A percentile compares a stretch with the other conserved stretches of the same genome.
Evolutionary conservation across 1,139 yeast genomes (phyloP).

Genomic region (Kurtzmaniella quercitrusa): DNA sequence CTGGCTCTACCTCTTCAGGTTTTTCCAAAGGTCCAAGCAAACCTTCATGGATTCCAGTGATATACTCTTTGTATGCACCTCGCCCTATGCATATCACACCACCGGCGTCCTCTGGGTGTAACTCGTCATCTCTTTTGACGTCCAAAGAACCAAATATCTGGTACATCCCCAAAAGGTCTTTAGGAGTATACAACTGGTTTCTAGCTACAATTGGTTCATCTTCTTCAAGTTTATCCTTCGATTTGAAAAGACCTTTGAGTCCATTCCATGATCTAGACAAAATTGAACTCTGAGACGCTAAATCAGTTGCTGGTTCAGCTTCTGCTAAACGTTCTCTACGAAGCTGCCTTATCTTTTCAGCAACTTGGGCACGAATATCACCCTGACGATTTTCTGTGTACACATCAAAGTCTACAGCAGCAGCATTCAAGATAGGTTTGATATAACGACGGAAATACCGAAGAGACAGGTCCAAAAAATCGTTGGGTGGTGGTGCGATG

Average conservation of each 20-base stretch:
- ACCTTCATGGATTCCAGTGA: slow-evolving; percentile 91
- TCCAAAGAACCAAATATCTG: slow-evolving; percentile 30
- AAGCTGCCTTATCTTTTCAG: slow-evolving; percentile 72
- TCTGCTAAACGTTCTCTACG: slow-evolving; percentile 36
- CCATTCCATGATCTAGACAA: slow-evolving; percentile 4
- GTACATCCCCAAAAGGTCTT: slow-evolving; percentile 58
- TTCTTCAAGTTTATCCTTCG: slow-evolving; percentile 15
- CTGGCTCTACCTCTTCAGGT: slow-evolving; percentile 33
- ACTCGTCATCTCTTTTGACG: slow-evolving; percentile 46
- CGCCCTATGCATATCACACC: slow-evolving; percentile 92
- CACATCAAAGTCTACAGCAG: slow-evolving; percentile 82
- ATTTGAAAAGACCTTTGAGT: not conserved
- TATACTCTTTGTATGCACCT: slow-evolving; percentile 91
- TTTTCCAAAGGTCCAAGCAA: slow-evolving; percentile 83
- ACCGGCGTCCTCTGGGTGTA: slow-evolving; percentile 51
- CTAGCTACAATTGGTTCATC: slow-evolving; percentile 22
- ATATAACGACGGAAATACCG: slow-evolving; percentile 73
- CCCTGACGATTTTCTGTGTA: slow-evolving; percentile 81
- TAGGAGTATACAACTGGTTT: slow-evolving; percentile 44
- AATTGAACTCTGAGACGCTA: not conserved
- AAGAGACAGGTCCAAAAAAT: slow-evolving; percentile 73
- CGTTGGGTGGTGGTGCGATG: slow-evolving; percentile 95
- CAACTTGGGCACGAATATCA: slow-evolving; percentile 75
- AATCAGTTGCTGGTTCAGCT: not conserved
- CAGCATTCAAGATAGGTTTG: slow-evolving; percentile 82